A percentile compares a stretch with the other conserved stretches of the same genome.
These are phyloP conservation scores for Hypomontagnella submonticulosa DNA, from an alignment of 495 filamentous ascomycete species.

Conservation along the genomic window DNA sequence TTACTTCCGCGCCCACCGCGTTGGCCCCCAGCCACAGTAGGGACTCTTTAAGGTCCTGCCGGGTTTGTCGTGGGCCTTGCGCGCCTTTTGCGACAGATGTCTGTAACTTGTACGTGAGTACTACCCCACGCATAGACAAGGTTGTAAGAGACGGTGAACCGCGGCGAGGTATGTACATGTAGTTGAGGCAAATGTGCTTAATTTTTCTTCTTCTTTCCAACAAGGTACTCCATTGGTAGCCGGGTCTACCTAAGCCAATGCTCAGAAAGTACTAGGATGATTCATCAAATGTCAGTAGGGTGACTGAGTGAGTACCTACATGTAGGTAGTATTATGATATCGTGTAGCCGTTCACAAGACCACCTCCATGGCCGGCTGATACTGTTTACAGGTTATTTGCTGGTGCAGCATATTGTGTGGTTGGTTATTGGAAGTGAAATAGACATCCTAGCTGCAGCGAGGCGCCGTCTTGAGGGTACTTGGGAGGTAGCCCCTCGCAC, in stretches of 20 bases:
- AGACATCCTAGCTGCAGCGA: constrained; percentile 40
- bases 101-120: constrained; percentile 17
- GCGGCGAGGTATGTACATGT: constrained; percentile 6
- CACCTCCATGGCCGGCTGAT: constrained; percentile 32
- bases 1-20: constrained; percentile 17
- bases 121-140: constrained; percentile 26
- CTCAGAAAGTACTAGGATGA: constrained; percentile 32
- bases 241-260: constrained; percentile 16
- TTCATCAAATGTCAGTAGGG: constrained; percentile 30
- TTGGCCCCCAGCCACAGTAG: constrained; percentile 10
- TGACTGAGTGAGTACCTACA: constrained; percentile 27
- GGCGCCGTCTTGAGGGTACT: constrained; percentile 31
- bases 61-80: too few species aligned
- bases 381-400: constrained; percentile 27
- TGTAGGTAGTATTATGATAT: constrained; percentile 36
- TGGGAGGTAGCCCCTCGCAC: constrained; percentile 34
- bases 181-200: constrained; percentile 5
- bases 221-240: constrained; percentile 23
- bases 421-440: constrained; percentile 35
- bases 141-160: constrained; percentile 30
- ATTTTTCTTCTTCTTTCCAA: constrained; percentile 15
- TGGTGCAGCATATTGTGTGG: constrained; percentile 27
- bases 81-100: constrained; percentile 15
- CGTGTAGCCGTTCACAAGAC: constrained; percentile 36
- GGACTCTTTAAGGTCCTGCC: not conserved